phyloP scores from a whole-genome alignment of 257 asterid species.

The Primulina eburnea region DNA sequence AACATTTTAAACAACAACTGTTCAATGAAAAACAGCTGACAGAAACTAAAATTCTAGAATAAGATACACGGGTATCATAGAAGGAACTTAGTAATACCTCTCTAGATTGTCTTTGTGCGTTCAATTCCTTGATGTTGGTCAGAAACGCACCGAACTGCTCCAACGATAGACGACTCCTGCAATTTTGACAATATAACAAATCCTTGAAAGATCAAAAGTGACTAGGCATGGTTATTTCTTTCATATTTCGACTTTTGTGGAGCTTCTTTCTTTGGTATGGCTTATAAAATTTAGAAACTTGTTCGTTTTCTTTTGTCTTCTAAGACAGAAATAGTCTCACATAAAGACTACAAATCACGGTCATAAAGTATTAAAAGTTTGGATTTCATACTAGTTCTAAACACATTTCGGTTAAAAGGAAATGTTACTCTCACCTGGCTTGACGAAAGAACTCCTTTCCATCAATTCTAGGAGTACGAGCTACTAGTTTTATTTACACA shows the following conservation, averaged over 20 bases:
- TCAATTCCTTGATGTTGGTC: conserved; percentile 80
- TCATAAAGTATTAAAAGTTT: not conserved
- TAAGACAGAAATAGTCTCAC: too few relatives aligned
- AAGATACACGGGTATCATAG: not conserved
- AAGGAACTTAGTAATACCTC: conserved; percentile 48
- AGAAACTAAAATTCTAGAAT: not conserved
- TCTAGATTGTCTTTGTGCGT: conserved; percentile 92
- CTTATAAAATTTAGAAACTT: too few relatives aligned
- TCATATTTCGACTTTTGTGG: too few relatives aligned
- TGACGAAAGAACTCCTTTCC: conserved; percentile 98
- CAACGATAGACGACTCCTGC: conserved; percentile 88
- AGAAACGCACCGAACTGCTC: conserved; percentile 96
- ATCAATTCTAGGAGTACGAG: conserved; percentile 84
- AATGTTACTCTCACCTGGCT: conserved; percentile 61
- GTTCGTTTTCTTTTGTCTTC: too few relatives aligned
- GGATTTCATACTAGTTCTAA: not conserved
- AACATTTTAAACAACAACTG: not conserved
- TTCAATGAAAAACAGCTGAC: not conserved
- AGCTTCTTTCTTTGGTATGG: too few relatives aligned
- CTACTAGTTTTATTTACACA: conserved; percentile 33
- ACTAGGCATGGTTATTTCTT: not conserved
- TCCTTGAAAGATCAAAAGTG: conserved; percentile 8
- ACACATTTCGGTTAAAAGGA: not conserved
- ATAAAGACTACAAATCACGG: too few relatives aligned
- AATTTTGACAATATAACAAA: conserved; percentile 27